Evolutionary conservation across 371 early-diverging fungal genomes (phyloP).

Genomic region (Vairimorpha apis): DNA sequence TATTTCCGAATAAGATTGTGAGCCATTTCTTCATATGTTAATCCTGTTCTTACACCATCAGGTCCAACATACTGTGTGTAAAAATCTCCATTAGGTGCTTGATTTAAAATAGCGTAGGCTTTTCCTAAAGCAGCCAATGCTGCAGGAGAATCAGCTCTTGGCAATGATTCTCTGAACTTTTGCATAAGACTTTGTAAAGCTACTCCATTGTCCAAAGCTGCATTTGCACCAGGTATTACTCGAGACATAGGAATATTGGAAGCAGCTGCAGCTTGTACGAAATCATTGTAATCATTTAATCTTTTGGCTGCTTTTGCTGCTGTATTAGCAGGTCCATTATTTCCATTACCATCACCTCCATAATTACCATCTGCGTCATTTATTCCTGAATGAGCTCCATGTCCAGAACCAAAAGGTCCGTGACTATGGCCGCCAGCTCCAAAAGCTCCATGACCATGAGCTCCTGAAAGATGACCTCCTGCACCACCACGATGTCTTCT

Average conservation of each 20-base stretch:
- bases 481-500: not conserved
- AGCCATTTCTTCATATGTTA: not conserved
- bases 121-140: not conserved
- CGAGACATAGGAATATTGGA: not conserved
- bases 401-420: not conserved
- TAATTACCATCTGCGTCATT: conserved; percentile 6
- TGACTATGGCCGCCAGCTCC: not conserved
- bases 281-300: too few species aligned
- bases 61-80: not conserved
- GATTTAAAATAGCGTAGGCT: not conserved
- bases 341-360: not conserved
- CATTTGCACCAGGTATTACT: conserved; percentile 7
- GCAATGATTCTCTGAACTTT: not conserved
- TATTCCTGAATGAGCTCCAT: not conserved
- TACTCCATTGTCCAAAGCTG: not conserved
- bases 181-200: not conserved
- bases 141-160: not conserved
- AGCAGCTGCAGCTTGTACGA: not conserved
- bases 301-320: not conserved
- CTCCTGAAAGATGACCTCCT: not conserved
- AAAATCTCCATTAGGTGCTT: conserved; percentile 2
- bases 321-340: not conserved
- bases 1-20: too few species aligned
- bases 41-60: not conserved
- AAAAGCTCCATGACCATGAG: not conserved